Conservation (phyloP, 176 grass and related monocot genomes). For the Avena atlantica region DNA sequence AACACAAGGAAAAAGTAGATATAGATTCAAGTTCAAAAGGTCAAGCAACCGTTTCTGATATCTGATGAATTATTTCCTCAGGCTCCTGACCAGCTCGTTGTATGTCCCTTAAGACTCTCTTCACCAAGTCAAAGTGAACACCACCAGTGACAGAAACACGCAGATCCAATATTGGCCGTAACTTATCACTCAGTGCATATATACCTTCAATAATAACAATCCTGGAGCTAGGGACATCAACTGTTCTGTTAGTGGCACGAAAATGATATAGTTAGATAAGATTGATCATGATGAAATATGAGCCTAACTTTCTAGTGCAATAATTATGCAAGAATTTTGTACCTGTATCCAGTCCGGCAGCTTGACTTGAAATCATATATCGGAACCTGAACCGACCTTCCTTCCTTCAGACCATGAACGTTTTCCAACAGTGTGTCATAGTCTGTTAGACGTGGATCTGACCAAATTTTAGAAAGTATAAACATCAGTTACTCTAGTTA, state of each 20-base stretch:
- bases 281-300: slow-evolving; percentile 16
- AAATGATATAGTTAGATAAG: slow-evolving; percentile 39
- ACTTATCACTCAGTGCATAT: slow-evolving; percentile 92
- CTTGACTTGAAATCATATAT: slow-evolving; percentile 98
- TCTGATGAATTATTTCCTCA: slow-evolving; percentile 98
- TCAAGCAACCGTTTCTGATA: slow-evolving; percentile 86
- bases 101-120: slow-evolving; percentile 97
- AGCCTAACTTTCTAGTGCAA: slow-evolving; percentile 16
- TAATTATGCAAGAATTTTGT: slow-evolving; percentile 12
- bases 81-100: slow-evolving; percentile 96
- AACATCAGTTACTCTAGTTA: slow-evolving; percentile 25
- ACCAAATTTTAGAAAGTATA: slow-evolving; percentile 42
- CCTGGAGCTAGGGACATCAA: slow-evolving; percentile 79
- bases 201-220: slow-evolving; percentile 97
- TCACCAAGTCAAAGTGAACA: slow-evolving; percentile 99
- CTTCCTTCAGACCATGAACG: slow-evolving; percentile 85
- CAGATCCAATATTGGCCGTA: slow-evolving; percentile 77
- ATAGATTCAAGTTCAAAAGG: slow-evolving; percentile 34
- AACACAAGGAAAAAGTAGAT: slow-evolving; percentile 23
- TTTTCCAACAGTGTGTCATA: slow-evolving; percentile 96
- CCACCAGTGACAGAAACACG: slow-evolving; percentile 98
- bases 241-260: slow-evolving; percentile 67
- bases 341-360: slow-evolving; percentile 90
- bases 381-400: slow-evolving; percentile 85
- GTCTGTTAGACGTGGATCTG: slow-evolving; percentile 95